A percentile compares a stretch with the other conserved stretches of the same genome.
Evolutionary conservation across 257 asterid genomes (phyloP).

Genomic region (Coffea eugenioides): DNA sequence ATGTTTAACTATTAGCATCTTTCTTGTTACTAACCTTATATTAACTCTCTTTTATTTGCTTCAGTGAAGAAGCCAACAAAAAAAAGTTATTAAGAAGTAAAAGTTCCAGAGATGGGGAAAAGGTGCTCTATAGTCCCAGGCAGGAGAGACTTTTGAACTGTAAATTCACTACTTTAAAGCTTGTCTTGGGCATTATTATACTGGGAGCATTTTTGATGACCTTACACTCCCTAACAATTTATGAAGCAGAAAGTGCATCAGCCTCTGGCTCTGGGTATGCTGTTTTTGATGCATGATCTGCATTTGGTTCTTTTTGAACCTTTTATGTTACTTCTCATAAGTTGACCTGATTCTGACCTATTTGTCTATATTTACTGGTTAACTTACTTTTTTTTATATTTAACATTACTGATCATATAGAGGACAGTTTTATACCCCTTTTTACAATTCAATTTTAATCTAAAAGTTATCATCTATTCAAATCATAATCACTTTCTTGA

Average conservation of each 20-base stretch:
- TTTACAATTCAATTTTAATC: not conserved
- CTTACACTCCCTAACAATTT: slow-evolving; percentile 57
- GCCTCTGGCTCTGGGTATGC: slow-evolving; percentile 51
- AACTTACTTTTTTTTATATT: not conserved
- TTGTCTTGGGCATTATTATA: slow-evolving; percentile 54
- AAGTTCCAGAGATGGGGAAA: slow-evolving; percentile 61
- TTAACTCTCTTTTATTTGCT: slow-evolving; percentile 22
- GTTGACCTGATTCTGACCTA: not conserved
- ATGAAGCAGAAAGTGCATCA: slow-evolving; percentile 45
- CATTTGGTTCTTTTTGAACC: not conserved
- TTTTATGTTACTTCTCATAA: not conserved
- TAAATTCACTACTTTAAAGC: slow-evolving; percentile 59
- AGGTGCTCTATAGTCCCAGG: slow-evolving; percentile 45
- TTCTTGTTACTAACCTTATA: not conserved
- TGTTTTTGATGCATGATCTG: not conserved
- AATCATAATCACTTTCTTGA: not conserved
- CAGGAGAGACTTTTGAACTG: slow-evolving; percentile 50
- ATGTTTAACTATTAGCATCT: not conserved
- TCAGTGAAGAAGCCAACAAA: slow-evolving; percentile 70
- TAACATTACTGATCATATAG: not conserved
- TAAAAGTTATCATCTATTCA: no score
- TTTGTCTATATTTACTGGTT: not conserved
- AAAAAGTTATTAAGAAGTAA: slow-evolving; percentile 55
- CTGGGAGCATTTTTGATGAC: slow-evolving; percentile 63
- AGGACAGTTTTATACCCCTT: not conserved